These are phyloP conservation scores for Ammopiptanthus mongolicus DNA, from an alignment of 306 rosid species.

Conservation along the genomic window DNA sequence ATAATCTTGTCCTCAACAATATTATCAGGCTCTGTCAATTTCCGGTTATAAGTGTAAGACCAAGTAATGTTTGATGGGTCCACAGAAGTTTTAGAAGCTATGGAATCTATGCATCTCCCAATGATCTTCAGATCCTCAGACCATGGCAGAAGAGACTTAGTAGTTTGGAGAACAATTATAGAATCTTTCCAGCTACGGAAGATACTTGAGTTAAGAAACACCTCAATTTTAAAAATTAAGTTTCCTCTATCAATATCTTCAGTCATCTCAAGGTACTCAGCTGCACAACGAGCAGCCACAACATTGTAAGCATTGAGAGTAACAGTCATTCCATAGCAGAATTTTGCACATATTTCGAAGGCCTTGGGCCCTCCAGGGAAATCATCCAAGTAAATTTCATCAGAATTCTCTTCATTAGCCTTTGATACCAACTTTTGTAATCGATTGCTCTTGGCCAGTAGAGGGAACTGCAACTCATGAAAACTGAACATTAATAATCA, in stretches of 20 bases:
- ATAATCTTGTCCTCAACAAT: constrained; percentile 52
- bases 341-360: constrained; percentile 89
- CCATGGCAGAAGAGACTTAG: constrained; percentile 89
- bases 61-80: constrained; percentile 76
- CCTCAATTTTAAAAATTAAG: constrained; percentile 83
- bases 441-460: constrained; percentile 80
- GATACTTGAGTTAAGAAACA: constrained; percentile 88
- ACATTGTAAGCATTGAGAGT: constrained; percentile 94
- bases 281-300: constrained; percentile 94
- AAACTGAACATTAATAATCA: constrained; percentile 5
- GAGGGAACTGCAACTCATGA: constrained; percentile 66
- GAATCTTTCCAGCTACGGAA: constrained; percentile 97
- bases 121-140: constrained; percentile 82
- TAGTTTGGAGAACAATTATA: constrained; percentile 85
- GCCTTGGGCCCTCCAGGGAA: constrained; percentile 95
- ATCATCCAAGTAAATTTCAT: constrained; percentile 59
- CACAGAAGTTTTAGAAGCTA: constrained; percentile 88
- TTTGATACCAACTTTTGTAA: constrained; percentile 58
- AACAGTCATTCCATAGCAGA: constrained; percentile 96
- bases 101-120: constrained; percentile 93
- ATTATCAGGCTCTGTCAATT: constrained; percentile 53
- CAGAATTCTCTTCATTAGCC: constrained; percentile 59
- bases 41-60: constrained; percentile 89
- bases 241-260: constrained; percentile 85
- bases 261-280: constrained; percentile 91